A percentile compares a stretch with the other conserved stretches of the same genome.
phyloP scores from a whole-genome alignment of 352 stramenopile species.

The Pythium folliculosum region DNA sequence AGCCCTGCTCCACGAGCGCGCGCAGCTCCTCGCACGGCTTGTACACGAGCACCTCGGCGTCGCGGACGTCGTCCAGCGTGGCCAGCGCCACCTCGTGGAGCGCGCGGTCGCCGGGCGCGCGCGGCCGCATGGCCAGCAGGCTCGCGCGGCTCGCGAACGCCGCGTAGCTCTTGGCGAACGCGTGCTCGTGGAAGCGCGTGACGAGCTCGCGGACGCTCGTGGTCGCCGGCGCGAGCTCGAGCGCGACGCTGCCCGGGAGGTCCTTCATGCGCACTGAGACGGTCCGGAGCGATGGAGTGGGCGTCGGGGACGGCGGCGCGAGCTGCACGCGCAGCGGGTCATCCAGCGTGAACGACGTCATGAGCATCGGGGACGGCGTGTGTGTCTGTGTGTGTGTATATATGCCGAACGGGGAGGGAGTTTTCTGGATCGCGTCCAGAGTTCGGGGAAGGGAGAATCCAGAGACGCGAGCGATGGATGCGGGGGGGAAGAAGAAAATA shows the following conservation, averaged over 20 bases:
- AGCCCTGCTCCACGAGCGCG: conserved; percentile 68
- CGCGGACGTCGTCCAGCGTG: conserved; percentile 44
- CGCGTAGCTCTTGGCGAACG: conserved; percentile 73
- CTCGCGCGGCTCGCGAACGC: conserved; percentile 52
- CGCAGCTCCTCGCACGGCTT: conserved; percentile 73
- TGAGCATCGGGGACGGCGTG: conserved; percentile 38
- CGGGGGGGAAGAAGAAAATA: not conserved
- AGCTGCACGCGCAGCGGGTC: conserved; percentile 51
- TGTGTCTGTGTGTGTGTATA: not conserved
- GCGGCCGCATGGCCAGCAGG: conserved; percentile 45
- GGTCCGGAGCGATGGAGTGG: conserved; percentile 32
- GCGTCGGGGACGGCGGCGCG: conserved; percentile 28
- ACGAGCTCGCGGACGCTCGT: conserved; percentile 50
- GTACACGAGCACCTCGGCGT: conserved; percentile 71
- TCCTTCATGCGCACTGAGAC: conserved; percentile 80
- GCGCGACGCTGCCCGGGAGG: conserved; percentile 52
- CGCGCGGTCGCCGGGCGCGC: conserved; percentile 16
- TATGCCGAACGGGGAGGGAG: not conserved
- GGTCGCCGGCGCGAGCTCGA: conserved; percentile 47
- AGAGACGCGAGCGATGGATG: conserved; percentile 1
- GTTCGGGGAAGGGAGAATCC: not conserved
- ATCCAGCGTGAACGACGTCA: conserved; percentile 33
- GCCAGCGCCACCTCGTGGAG: conserved; percentile 46
- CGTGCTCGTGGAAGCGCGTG: conserved; percentile 66
- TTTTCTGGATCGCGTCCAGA: conserved; percentile 6